Base-by-base conservation (phyloP, 106 monocot genomes). In the Dendrobium officinale region DNA sequence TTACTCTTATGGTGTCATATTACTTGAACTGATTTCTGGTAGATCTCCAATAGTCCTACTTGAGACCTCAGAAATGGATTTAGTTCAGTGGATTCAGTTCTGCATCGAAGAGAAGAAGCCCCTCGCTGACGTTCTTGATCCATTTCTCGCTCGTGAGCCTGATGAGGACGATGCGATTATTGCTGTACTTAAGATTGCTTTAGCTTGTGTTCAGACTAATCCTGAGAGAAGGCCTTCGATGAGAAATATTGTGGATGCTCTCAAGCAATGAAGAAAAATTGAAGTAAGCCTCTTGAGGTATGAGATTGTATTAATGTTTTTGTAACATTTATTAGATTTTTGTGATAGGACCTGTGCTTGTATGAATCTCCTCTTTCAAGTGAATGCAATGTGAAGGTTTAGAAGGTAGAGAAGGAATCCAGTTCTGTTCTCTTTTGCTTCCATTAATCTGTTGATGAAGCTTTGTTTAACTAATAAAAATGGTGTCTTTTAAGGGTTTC, bases 21-120 rank as follows among this genome's bases (percentile, higher is more conserved):
- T 94, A 33, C 82, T 96, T 2, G 93, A 96, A 81, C 73, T 94
- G 83, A 94, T 96, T 42, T 86, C 96, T 5, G 96, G 93, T 9
- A 87, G 90, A 58, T 85, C 88, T 27, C 96, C 96, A n/a, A 48
- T 85, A 24, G 78, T 89, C 24, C 79, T 87, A 15, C 51, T 93
- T 81, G 90, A 87, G 44, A 85, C 86, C 22, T 77, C 86, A n/a
- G 84, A 88, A 3, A 87, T 93, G 83, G 84, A 87, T 70, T 74
- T 93, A 55, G 88, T 93, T 47, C 72, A 67, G 42, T 93, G 93
- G 93, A 77, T 93, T 82, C 86, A 93, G 78, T 82, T 90, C 51
- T 90, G 88, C 58, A 88, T 93, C 3, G 90, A 86, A 64, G 88
- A 87, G 42, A 86, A 88, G 83, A 93, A 87, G 44, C 80, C 88